phyloP scores from a whole-genome alignment of 78 protist species.

The Dictyostelium firmibasis region DNA sequence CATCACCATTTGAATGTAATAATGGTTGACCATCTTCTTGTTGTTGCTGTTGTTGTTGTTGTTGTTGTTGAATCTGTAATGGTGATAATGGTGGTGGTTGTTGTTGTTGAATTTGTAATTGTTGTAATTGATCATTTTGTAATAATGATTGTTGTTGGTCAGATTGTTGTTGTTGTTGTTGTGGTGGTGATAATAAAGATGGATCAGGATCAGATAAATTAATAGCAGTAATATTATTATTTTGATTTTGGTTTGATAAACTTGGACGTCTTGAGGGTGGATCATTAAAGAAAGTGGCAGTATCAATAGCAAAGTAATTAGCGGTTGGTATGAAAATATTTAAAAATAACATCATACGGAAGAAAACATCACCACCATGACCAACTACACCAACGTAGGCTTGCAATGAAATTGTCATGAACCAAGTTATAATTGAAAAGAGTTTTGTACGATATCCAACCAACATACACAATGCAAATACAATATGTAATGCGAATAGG shows the following conservation, averaged over 20 bases:
- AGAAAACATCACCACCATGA: constrained; percentile 80
- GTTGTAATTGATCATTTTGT: not conserved
- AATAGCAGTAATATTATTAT: not conserved
- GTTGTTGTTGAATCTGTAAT: constrained; percentile 2
- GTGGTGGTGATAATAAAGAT: not conserved
- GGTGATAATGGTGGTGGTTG: not conserved
- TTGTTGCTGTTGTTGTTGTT: not conserved
- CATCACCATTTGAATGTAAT: not conserved
- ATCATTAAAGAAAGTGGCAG: constrained; percentile 5
- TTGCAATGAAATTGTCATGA: constrained; percentile 49
- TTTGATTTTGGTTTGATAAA: not conserved
- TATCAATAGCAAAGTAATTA: constrained; percentile 11
- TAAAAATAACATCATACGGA: constrained; percentile 62
- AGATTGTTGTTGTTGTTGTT: constrained; percentile 20
- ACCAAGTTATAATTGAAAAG: constrained; percentile 37
- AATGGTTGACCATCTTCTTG: not conserved
- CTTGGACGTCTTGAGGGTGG: not conserved
- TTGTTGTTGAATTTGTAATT: not conserved
- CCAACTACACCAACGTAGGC: constrained; percentile 33
- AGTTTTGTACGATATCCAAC: constrained; percentile 67
- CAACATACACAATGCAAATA: constrained; percentile 42
- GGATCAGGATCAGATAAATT: not conserved
- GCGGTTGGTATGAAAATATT: constrained; percentile 54
- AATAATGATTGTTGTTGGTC: not conserved
- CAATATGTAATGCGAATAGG: constrained; percentile 8